Evolutionary conservation across 1,284 basidiomycete species (phyloP).

Genomic region (Schizophyllum commune): DNA sequence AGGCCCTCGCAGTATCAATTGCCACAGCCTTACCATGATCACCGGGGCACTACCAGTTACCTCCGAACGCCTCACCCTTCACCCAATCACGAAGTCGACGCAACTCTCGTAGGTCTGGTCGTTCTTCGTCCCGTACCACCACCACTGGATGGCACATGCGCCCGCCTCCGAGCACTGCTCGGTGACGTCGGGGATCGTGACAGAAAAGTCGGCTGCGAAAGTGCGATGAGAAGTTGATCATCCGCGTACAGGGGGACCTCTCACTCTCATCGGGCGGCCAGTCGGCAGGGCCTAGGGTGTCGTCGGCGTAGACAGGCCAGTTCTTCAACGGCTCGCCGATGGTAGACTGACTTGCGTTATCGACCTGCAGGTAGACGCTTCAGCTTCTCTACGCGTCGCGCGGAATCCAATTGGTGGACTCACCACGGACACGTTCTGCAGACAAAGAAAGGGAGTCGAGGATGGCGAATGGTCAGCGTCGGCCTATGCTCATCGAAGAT

Average conservation of each 20-base stretch:
- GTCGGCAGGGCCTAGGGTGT: constrained; percentile 21
- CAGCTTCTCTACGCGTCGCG: neutral
- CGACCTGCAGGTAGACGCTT: constrained; percentile 18
- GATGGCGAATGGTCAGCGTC: neutral
- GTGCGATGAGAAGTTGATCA: no score
- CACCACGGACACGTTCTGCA: neutral
- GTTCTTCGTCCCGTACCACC: constrained; percentile 1
- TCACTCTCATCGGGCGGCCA: constrained; percentile 29
- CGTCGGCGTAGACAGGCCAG: constrained; percentile 29
- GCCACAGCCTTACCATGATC: no score
- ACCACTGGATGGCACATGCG: constrained; percentile 8
- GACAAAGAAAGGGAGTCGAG: neutral
- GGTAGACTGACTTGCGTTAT: constrained; percentile 21
- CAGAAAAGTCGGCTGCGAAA: constrained; percentile 1
- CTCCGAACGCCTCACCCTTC: neutral
- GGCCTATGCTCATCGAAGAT: neutral
- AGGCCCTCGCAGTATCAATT: no score
- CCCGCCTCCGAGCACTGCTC: constrained; percentile 5
- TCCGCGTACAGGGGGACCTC: neutral
- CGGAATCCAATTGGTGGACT: neutral
- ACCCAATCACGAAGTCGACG: constrained; percentile 1
- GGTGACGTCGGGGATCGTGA: constrained; percentile 7
- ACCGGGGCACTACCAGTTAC: no score
- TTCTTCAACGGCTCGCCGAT: constrained; percentile 25
- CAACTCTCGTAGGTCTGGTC: constrained; percentile 6